These are phyloP conservation scores for Diutina pseudorugosa DNA, from an alignment of 1,139 yeast genomes.

Conservation along the genomic window DNA sequence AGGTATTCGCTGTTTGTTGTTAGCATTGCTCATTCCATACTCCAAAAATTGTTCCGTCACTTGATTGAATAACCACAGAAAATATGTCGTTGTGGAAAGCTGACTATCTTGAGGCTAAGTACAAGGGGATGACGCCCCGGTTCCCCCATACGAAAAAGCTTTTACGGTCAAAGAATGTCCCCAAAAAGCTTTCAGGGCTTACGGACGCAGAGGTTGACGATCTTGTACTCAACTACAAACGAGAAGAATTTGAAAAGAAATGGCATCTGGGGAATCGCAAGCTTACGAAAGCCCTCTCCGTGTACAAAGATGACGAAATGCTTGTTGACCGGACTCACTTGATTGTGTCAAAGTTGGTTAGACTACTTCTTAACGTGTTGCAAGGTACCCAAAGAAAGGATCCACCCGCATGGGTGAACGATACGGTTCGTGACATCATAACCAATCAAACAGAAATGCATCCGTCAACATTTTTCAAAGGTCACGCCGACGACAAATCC, in stretches of 20 bases:
- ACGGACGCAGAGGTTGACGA: slow-evolving; percentile 28
- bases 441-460: slow-evolving; percentile 21
- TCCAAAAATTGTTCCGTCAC: no score
- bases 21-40: no score
- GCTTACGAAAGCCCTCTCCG: slow-evolving; percentile 14
- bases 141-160: slow-evolving; percentile 40
- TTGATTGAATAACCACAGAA: background rate
- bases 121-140: slow-evolving; percentile 33
- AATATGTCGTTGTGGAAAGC: slow-evolving; percentile 27
- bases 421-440: slow-evolving; percentile 14
- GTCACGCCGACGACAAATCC: slow-evolving; percentile 28
- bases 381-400: slow-evolving; percentile 15
- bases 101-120: slow-evolving; percentile 40
- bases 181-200: slow-evolving; percentile 27
- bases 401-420: slow-evolving; percentile 24
- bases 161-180: slow-evolving; percentile 29
- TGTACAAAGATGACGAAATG: slow-evolving; percentile 12
- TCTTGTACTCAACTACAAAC: slow-evolving; percentile 32
- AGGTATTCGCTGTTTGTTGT: no score
- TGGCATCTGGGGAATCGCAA: slow-evolving; percentile 24
- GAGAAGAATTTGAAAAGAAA: slow-evolving; percentile 34
- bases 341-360: slow-evolving; percentile 23
- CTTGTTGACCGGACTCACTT: slow-evolving; percentile 13
- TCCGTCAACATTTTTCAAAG: slow-evolving; percentile 40
- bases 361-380: slow-evolving; percentile 15